Evolutionary conservation across 176 grass and related monocot genomes (phyloP), one percentile per base, ranked within the genome.

Genomic region (Neostapfia colusana): DNA sequence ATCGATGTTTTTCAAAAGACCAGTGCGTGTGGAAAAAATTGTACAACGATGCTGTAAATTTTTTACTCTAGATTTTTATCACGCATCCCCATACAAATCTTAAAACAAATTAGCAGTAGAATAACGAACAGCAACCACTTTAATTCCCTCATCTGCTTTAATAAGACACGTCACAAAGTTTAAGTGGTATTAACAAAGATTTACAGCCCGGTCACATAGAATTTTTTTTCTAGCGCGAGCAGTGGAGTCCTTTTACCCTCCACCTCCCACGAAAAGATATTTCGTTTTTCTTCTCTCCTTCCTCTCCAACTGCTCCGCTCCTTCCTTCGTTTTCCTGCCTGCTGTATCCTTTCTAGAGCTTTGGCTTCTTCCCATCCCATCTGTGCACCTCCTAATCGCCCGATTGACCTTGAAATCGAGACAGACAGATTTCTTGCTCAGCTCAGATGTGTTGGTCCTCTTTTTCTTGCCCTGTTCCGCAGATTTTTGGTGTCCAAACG

Each of bases 381-480:
- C 68, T 79, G 75, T 57, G 67, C 46, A 44, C 37, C 82, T 1
- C 74, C 57, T 18, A 78, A 26, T 78, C 36, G 15, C 34, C 16
- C 17, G 27, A 48, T 69, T 69, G 26, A 34, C 3, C 40, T 65
- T 42, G 0, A 10, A 51, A 31, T 53, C 8, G 48, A 43, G 8
- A 49, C 26, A 31, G 42, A 31, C 16, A 49, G 24, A 70, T 49
- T 77, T 61, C 73, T 49, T 63, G 55, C 74, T 69, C 55, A 53
- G 82, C 17, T 84, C 62, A 62, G 73, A 83, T 83, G 69, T 51
- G 51, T 17, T 69, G 76, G 41, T 62, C 81, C 28, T 76, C 53
- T 50, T 61, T 21, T 69, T 69, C 38, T 37, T 79, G 58, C 70
- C 18, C 6, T 21, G 17, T 43, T 8, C 48, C 63, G 18, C 44